Evolutionary conservation across 2,329 filamentous ascomycete genomes (phyloP).

Genomic region (Neopestalotiopsis rosae): DNA sequence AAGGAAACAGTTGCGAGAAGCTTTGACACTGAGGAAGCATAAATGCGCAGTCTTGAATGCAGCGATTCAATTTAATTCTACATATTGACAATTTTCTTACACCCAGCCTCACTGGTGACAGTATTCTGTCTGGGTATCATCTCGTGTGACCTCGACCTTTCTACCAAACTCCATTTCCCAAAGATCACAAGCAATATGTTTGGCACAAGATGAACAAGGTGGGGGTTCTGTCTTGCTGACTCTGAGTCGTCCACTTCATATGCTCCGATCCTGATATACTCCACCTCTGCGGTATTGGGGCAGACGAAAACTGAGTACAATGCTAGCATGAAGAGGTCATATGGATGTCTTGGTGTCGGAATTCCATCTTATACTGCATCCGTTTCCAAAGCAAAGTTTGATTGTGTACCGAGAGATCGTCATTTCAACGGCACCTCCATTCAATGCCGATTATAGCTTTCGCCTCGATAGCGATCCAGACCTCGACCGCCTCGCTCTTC

Average conservation of each 20-base stretch:
- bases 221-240: not conserved
- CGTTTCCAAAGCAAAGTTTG: no score
- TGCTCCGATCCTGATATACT: not conserved
- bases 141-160: not conserved
- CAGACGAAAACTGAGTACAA: no score
- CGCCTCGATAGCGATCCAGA: constrained; percentile 24
- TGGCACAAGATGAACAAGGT: not conserved
- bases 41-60: not conserved
- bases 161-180: not conserved
- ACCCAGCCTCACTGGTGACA: not conserved
- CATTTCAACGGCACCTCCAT: not conserved
- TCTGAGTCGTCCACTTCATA: not conserved
- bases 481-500: constrained; percentile 25
- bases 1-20: not conserved
- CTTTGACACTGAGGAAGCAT: not conserved
- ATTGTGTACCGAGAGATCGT: not conserved
- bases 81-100: not conserved
- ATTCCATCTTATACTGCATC: no score
- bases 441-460: constrained; percentile 18
- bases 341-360: no score
- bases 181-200: not conserved
- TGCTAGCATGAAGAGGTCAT: no score
- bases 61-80: not conserved
- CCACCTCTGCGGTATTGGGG: not conserved
- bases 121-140: not conserved